Base-by-base conservation (phyloP, 208 protist genomes). In the Leishmania aethiopica region DNA sequence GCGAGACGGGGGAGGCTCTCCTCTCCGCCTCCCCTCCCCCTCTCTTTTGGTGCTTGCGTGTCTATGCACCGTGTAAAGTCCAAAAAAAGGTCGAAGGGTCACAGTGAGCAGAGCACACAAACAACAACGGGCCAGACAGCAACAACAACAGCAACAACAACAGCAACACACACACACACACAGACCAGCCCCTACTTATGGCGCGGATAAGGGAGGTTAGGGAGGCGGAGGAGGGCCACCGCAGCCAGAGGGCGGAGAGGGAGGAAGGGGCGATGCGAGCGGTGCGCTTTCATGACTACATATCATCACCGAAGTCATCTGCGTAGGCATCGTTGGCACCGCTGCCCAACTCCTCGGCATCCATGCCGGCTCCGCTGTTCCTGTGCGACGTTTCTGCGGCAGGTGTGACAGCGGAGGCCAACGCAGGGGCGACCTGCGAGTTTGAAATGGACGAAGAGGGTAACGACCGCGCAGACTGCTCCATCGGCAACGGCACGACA, bases 301-400 rank as follows among this genome's bases (percentile, higher is more conserved):
- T 78, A 55, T 84, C 85, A 32, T 87, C 85, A 62, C 85, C 81
- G 51, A 83, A 84, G 82, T 88, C 83, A 67, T 91, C 84, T 37
- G 78, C 82, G 66, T 88, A 84, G 37, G 73, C 77, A 67, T 85
- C 83, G 47, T 88, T 59, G 42, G 79, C 80, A 11, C 82, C 75
- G n/a, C 77, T 80, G 60, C 79, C 66, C 13, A 71, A 49, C 37
- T 77, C 73, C 19, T 40, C 74, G 3, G 10, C 11, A 13, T 78
- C 74, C 55, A 40, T 67, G 55, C 15, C 66, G 71, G 45, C 69
- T 49, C 28, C n/a, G 51, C 60, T 74, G 64, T 28, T 53, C 37
- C 77, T 76, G 45, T 47, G 53, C 45, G 28, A 32, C 60, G 32
- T 22, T 67, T 25, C 60, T 17, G 77, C 76, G 10, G 73, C 73